Percentiles rank a stretch among this genome's conserved stretches.
These are phyloP conservation scores for Monsonia emarginata DNA, from an alignment of 441 rosid genomes.

Conservation along the genomic window DNA sequence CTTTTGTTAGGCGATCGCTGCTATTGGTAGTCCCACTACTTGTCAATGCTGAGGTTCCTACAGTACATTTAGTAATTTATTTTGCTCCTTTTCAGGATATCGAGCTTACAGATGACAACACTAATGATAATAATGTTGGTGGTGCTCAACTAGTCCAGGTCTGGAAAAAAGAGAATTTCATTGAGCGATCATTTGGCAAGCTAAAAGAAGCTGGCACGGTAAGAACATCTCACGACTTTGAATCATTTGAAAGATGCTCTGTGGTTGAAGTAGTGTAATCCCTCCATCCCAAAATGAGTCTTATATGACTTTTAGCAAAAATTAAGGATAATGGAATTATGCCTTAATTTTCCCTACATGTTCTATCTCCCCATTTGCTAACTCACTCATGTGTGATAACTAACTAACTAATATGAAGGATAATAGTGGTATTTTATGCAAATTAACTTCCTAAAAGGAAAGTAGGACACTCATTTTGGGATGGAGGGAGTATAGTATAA, in stretches of 20 bases:
- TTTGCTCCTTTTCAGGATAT: constrained; percentile 34
- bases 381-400: no score
- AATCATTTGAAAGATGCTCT: constrained; percentile 3
- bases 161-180: constrained; percentile 59
- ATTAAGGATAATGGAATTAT: no score
- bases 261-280: neutral
- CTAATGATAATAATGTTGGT: constrained; percentile 28
- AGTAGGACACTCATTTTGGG: no score
- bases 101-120: constrained; percentile 26
- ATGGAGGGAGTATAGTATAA: no score
- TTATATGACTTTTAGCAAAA: no score
- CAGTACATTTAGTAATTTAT: constrained; percentile 15
- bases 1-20: no score
- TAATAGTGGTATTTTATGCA: no score
- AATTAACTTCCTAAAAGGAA: no score
- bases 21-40: neutral
- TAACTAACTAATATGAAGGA: no score
- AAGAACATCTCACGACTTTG: constrained; percentile 22
- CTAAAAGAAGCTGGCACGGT: constrained; percentile 81
- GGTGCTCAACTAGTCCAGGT: constrained; percentile 38
- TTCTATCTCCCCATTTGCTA: no score
- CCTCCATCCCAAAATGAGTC: no score
- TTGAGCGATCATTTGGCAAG: constrained; percentile 70
- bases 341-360: no score
- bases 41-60: neutral